Base-by-base conservation (phyloP, 805 yeast genomes). In the Kuraishia cidri region DNA sequence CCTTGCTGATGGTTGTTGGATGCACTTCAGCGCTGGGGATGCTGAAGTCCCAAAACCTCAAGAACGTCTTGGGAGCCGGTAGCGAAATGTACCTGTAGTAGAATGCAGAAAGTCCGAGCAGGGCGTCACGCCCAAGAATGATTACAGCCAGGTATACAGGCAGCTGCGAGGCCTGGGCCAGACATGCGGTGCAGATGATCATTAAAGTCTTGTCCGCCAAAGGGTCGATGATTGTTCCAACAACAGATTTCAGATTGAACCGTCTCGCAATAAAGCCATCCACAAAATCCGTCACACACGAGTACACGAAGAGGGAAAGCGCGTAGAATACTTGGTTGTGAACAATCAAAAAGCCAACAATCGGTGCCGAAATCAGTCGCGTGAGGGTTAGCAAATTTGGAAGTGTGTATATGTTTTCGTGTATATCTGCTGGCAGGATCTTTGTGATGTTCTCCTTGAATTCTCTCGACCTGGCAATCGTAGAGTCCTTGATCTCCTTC, bases 151-250 rank as follows among this genome's bases (percentile, higher is more conserved):
- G 63, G 50, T 68, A 72, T 24, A 71, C 47, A 0, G 98, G 97
- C 46, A 92, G 79, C 13, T 70, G 64, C 31, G 76, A 67, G 9
- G 78, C 60, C 43, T 77, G 69, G 0, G 90, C 76, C 36, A 92
- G 58, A 33, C 94, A 75, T 0, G 78, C 65, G 0, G 97, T 88
- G 32, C 94, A 75, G 0, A 83, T 74, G 14, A 90, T 69, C 96
- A 92, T 87, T 30, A 92, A 64, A 11, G 82, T 63, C 52, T 92
- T 92, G 52, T 92, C 99, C 0, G 98, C 99, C 60, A 86, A 66
- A 0, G 99, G 99, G 48, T 92, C 99, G 22, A 94, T 62, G 11
- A 92, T 78, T 0, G 95, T 79, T 0, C 99, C 99, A 5, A 87
- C 71, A 2, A 83, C 79, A 1, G 95, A 77, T 46, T 75, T 71